Conservation (phyloP, 1,284 basidiomycete species). For the Cutaneotrichosporon spelunceum region DNA sequence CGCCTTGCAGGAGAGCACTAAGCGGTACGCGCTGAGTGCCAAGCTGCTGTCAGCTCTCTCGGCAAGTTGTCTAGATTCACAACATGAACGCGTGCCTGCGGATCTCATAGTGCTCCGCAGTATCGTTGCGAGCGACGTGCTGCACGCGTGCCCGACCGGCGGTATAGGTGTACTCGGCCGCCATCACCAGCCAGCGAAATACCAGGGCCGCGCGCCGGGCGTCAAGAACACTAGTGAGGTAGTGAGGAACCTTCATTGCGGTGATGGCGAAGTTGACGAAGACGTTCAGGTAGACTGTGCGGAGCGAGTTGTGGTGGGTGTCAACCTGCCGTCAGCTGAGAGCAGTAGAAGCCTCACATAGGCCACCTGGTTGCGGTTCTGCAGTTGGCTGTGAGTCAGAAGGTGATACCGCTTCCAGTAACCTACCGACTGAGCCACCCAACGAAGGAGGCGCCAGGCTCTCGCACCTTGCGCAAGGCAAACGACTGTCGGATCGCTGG, state of each 20-base stretch:
- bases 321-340: constrained; percentile 57
- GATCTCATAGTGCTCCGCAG: constrained; percentile 47
- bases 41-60: constrained; percentile 58
- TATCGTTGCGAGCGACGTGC: constrained; percentile 30
- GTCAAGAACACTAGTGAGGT: constrained; percentile 62
- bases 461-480: constrained; percentile 37
- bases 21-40: constrained; percentile 71
- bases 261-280: constrained; percentile 81
- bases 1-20: constrained; percentile 59
- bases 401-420: no score
- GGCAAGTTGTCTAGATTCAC: constrained; percentile 53
- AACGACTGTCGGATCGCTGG: constrained; percentile 49
- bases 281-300: constrained; percentile 71
- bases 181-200: constrained; percentile 28
- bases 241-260: constrained; percentile 84
- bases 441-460: constrained; percentile 37
- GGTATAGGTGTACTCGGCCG: constrained; percentile 41
- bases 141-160: constrained; percentile 43
- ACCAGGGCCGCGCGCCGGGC: constrained; percentile 15
- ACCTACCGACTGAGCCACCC: constrained; percentile 45
- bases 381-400: constrained; percentile 37
- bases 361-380: constrained; percentile 50
- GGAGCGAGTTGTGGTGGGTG: constrained; percentile 63
- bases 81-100: constrained; percentile 60
- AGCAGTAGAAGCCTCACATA: constrained; percentile 33